phyloP scores from a whole-genome alignment of 441 rosid species.

The Eutrema salsugineum region DNA sequence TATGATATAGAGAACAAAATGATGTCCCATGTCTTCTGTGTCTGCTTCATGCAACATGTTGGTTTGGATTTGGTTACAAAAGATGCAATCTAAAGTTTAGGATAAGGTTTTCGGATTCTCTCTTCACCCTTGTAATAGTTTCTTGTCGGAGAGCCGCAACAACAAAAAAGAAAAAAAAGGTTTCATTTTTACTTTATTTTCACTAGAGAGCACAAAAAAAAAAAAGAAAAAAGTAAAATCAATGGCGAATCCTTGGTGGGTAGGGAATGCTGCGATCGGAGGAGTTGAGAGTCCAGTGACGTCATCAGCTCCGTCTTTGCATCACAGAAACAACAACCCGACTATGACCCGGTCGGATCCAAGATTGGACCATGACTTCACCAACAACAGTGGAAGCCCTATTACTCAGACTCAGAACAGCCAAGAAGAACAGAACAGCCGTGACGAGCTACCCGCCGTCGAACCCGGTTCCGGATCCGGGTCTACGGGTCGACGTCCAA shows the following conservation, averaged over 20 bases:
- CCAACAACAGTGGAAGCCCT: constrained; percentile 31
- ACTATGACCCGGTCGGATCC: constrained; percentile 40
- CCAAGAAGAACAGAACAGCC: constrained; percentile 51
- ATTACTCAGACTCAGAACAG: constrained; percentile 33
- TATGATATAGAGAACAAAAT: constrained; percentile 49
- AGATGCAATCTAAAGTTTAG: constrained; percentile 15
- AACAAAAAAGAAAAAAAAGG: neutral
- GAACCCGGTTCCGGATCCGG: constrained; percentile 38
- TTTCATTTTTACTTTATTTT: neutral
- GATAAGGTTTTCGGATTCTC: constrained; percentile 46
- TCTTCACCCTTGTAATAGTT: constrained; percentile 20
- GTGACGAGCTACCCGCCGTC: constrained; percentile 41
- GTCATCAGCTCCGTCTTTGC: constrained; percentile 44
- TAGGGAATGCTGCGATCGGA: constrained; percentile 65
- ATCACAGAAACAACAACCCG: constrained; percentile 34
- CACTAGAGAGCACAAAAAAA: neutral
- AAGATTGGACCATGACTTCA: constrained; percentile 56
- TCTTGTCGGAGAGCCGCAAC: constrained; percentile 8
- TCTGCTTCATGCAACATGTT: constrained; percentile 42
- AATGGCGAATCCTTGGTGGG: constrained; percentile 96
- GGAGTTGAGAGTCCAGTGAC: constrained; percentile 51
- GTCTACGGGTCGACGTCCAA: constrained; percentile 60
- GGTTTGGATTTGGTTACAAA: constrained; percentile 29
- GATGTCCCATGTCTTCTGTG: constrained; percentile 45
- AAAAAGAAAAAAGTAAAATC: neutral